A percentile compares a stretch with the other conserved stretches of the same genome.
Evolutionary conservation across 192 early-diverging fungal genomes (phyloP).

Genomic region (Chytriomyces hyalinus): DNA sequence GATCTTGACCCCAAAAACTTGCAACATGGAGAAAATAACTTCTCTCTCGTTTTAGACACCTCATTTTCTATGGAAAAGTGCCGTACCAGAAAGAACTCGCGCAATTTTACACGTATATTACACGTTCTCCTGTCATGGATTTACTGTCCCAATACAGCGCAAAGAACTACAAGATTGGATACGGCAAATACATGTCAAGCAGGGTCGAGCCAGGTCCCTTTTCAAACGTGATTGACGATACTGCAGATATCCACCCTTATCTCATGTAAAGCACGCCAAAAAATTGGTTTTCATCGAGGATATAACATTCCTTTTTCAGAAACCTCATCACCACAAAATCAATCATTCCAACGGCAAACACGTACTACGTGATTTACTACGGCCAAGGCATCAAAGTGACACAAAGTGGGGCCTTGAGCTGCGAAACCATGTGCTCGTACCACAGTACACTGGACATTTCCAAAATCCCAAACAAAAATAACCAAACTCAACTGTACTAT

Average conservation of each 20-base stretch:
- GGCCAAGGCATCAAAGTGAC: neutral
- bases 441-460: neutral
- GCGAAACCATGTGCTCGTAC: neutral
- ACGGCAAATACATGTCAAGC: neutral
- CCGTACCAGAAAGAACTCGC: conserved; percentile 24
- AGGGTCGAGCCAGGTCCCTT: too few relatives aligned
- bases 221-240: too few relatives aligned
- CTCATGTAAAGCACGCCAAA: neutral
- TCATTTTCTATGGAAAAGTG: conserved; percentile 31
- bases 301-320: neutral
- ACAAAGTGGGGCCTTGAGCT: neutral
- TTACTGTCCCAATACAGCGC: conserved; percentile 18
- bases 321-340: neutral
- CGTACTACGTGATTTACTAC: neutral
- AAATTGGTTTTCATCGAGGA: conserved; percentile 1
- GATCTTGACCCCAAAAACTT: too few relatives aligned
- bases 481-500: neutral
- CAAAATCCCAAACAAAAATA: neutral
- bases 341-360: neutral
- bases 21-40: neutral
- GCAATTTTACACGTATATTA: conserved; percentile 30
- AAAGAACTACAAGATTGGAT: neutral
- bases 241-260: too few relatives aligned
- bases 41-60: neutral
- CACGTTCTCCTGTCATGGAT: neutral